phyloP scores from a whole-genome alignment of 2,329 filamentous ascomycete species.

The Trichothecium sympodiale region DNA sequence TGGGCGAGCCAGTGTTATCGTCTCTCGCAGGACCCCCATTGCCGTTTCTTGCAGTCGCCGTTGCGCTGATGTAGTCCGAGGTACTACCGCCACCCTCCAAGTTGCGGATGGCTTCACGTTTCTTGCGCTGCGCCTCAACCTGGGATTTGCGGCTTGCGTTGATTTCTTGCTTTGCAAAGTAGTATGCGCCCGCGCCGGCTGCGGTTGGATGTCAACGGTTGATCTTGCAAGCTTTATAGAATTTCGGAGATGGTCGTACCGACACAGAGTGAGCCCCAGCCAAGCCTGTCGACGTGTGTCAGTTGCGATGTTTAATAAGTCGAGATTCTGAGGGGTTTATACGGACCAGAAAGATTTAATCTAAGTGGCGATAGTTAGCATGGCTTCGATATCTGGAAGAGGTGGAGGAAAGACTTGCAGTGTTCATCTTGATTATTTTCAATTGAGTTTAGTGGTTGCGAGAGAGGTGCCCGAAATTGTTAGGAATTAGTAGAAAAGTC shows the following conservation, averaged over 20 bases:
- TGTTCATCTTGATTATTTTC: constrained; percentile 35
- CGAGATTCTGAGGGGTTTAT: neutral
- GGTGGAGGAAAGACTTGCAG: constrained; percentile 27
- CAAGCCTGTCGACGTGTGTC: constrained; percentile 48
- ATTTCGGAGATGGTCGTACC: constrained; percentile 41
- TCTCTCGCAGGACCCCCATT: constrained; percentile 43
- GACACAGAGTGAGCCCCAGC: constrained; percentile 81
- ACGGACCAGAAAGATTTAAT: constrained; percentile 56
- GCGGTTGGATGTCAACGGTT: constrained; percentile 10
- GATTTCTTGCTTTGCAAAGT: constrained; percentile 90
- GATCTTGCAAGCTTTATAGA: neutral
- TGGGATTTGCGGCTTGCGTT: constrained; percentile 75
- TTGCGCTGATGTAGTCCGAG: constrained; percentile 13
- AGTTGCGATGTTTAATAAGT: constrained; percentile 1
- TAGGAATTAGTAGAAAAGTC: neutral
- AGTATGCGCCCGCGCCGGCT: constrained; percentile 89
- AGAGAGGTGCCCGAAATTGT: no score
- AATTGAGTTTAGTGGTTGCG: neutral
- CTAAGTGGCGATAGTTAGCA: constrained; percentile 24
- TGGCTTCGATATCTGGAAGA: constrained; percentile 2
- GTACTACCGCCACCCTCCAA: constrained; percentile 36
- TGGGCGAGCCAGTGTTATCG: constrained; percentile 50
- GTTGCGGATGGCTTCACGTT: constrained; percentile 47
- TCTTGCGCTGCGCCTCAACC: constrained; percentile 54
- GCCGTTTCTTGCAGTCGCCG: constrained; percentile 24